Evolutionary conservation across 2,329 filamentous ascomycete genomes (phyloP), one percentile per base, ranked within the genome.

Genomic region (Verticillium dahliae): DNA sequence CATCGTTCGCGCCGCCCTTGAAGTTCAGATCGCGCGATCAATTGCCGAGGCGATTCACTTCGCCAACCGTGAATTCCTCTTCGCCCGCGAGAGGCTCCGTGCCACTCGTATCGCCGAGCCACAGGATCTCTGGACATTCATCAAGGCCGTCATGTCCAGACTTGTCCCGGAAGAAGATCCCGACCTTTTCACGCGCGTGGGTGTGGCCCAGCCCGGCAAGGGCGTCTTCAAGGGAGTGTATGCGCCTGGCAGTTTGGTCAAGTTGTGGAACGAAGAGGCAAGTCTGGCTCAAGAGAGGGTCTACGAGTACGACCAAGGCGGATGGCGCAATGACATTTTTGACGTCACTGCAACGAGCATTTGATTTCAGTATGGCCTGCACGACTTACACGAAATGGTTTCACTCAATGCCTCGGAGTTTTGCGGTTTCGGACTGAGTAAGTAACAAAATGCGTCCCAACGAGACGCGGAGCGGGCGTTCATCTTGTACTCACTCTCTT

Each of bases 271-370:
- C 66, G 88, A 92, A 66, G 90, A 96, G 75, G 92, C 86, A 0
- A 76, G 79, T 27, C 80, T 81, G 64, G 92, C 91, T 0, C 81
- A 81, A 22, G 90, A 96, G 73, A 82, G 86, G 50, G 85, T 96
- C 41, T 86, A 93, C 66, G 90, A 94, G 66, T 87, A 87, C 70
- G 84, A 87, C 61, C 79, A 79, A 56, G 86, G 83, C 15, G 90
- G 90, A 0, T 97, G 92, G 92, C 84, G 90, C 67, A 97, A 96
- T 73, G 87, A 86, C 56, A 88, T 96, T n/a, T 96, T 97, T 69
- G 80, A 85, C 65, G 73, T 81, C 11, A 70, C 71, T 37, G 75
- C 77, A n/a, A 69, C 62, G n/a, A 59, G 60, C n/a, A 18, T 64
- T 33, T 65, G 37, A 60, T 22, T 27, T 52, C 9, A 22, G 3